phyloP scores from a whole-genome alignment of 2,329 filamentous ascomycete genomes.

The Pyricularia pennisetigena region DNA sequence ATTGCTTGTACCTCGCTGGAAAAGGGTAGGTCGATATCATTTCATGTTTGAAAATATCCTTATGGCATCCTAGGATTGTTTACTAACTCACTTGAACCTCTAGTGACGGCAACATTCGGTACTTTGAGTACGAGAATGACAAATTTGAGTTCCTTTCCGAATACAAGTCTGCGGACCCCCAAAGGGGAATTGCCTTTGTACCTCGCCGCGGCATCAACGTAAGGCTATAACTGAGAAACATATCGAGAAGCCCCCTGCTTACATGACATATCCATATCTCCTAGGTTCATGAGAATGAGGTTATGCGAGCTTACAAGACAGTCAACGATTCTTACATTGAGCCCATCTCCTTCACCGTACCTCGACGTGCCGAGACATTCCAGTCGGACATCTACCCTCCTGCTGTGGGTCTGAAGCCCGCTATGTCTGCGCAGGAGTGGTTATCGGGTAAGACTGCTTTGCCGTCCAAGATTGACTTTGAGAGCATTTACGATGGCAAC shows the following conservation, averaged over 20 bases:
- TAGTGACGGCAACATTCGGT: constrained; percentile 96
- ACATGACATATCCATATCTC: constrained; percentile 11
- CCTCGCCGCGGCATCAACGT: constrained; percentile 92
- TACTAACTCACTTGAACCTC: constrained; percentile 8
- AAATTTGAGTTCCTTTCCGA: constrained; percentile 97
- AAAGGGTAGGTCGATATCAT: constrained; percentile 70
- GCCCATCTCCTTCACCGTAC: constrained; percentile 95
- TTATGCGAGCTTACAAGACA: constrained; percentile 94
- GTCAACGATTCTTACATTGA: constrained; percentile 92
- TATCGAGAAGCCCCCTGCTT: background rate
- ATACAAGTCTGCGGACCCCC: constrained; percentile 93
- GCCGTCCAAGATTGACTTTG: constrained; percentile 87
- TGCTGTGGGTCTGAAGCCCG: constrained; percentile 68
- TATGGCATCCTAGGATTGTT: background rate
- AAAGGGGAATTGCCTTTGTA: constrained; percentile 88
- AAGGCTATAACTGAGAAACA: constrained; percentile 17
- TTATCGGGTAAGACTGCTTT: constrained; percentile 73
- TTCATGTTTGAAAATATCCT: background rate
- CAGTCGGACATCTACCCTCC: constrained; percentile 96
- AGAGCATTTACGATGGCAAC: constrained; percentile 80
- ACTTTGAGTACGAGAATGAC: constrained; percentile 97
- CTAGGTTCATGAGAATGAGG: constrained; percentile 86
- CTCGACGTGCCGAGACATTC: constrained; percentile 85
- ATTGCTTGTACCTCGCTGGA: constrained; percentile 90
- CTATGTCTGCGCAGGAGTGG: constrained; percentile 75